phyloP scores from a whole-genome alignment of 164 flowering plant species.

The Umbellularia californica region DNA sequence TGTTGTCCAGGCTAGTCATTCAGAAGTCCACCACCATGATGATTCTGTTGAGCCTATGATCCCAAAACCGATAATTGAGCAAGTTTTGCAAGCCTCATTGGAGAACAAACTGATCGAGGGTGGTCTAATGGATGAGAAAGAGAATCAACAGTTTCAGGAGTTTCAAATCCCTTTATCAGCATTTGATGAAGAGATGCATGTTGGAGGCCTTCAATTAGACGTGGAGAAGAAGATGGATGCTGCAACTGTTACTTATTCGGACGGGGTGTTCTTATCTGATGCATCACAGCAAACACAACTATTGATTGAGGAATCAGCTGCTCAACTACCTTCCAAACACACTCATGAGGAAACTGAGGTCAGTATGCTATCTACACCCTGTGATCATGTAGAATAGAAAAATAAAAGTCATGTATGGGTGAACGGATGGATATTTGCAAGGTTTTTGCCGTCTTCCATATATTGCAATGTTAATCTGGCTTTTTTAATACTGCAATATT shows the following conservation, averaged over 20 bases:
- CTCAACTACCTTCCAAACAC: constrained; percentile 14
- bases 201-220: not conserved
- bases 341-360: constrained; percentile 33
- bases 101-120: not conserved
- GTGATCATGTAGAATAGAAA: not conserved
- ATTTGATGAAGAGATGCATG: not conserved
- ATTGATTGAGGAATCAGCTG: not conserved
- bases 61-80: not conserved
- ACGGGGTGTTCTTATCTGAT: not conserved
- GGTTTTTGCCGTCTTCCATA: too few relatives aligned
- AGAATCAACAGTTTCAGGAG: not conserved
- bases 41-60: not conserved
- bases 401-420: not conserved
- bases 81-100: constrained; percentile 10
- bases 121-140: not conserved
- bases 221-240: constrained; percentile 13
- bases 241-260: not conserved
- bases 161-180: not conserved
- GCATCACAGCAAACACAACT: not conserved
- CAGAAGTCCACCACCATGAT: constrained; percentile 2
- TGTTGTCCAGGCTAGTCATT: constrained; percentile 11
- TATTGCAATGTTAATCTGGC: constrained; percentile 16
- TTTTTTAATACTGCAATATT: not conserved
- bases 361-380: constrained; percentile 6
- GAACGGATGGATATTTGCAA: not conserved